Percentiles rank a stretch among this genome's conserved stretches.
phyloP scores from a whole-genome alignment of 1,284 basidiomycete genomes.

The Leccinum angustisporum region DNA sequence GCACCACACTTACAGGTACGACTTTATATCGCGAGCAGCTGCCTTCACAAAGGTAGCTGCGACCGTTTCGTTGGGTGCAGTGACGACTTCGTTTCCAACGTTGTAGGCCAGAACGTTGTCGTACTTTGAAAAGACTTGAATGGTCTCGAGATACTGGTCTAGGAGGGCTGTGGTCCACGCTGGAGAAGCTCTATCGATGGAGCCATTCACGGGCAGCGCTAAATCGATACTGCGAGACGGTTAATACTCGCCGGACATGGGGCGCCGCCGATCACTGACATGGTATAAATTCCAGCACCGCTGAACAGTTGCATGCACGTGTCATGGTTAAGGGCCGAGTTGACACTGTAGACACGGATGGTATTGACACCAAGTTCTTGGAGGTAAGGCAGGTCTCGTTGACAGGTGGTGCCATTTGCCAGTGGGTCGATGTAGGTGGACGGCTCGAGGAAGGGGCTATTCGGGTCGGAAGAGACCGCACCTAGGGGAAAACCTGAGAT shows the following conservation, averaged over 20 bases:
- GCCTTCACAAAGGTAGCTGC: conserved; percentile 86
- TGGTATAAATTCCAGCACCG: conserved; percentile 82
- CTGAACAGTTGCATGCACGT: conserved; percentile 80
- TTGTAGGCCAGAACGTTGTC: conserved; percentile 84
- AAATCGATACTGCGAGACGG: conserved; percentile 68
- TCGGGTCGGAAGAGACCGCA: conserved; percentile 45
- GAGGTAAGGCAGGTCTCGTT: conserved; percentile 78
- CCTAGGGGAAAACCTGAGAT: conserved; percentile 36
- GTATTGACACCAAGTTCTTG: conserved; percentile 70
- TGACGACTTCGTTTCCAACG: conserved; percentile 88
- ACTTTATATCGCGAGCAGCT: conserved; percentile 84
- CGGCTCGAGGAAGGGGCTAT: conserved; percentile 79
- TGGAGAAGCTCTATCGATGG: conserved; percentile 75
- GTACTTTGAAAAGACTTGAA: conserved; percentile 79
- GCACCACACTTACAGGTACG: conserved; percentile 65
- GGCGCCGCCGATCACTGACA: conserved; percentile 50
- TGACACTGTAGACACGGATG: conserved; percentile 84
- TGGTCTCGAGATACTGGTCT: conserved; percentile 80
- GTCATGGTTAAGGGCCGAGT: conserved; percentile 82
- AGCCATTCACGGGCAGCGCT: conserved; percentile 81
- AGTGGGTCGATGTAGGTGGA: conserved; percentile 77
- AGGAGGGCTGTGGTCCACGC: conserved; percentile 85
- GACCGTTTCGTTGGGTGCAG: conserved; percentile 52
- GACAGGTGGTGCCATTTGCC: conserved; percentile 65
- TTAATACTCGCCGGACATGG: conserved; percentile 7